Conservation (phyloP, 2,329 filamentous ascomycete species). For the Venturia carpophila region DNA sequence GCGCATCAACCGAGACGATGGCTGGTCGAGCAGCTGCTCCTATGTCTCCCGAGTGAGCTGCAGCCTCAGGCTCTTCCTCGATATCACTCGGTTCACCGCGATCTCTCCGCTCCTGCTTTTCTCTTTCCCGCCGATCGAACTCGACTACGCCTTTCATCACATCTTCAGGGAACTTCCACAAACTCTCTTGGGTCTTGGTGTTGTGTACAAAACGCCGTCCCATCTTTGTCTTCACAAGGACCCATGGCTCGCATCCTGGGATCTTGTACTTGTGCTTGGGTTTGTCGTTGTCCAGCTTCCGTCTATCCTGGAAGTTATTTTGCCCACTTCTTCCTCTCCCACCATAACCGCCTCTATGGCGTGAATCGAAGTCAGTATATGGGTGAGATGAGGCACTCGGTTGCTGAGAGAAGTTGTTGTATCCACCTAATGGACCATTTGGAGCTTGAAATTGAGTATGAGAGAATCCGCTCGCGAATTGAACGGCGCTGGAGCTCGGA, state of each 20-base stretch:
- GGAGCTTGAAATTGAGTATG: conserved; percentile 7
- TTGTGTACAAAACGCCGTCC: conserved; percentile 89
- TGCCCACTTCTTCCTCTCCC: conserved; percentile 39
- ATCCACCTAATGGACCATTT: neutral
- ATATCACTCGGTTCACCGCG: conserved; percentile 34
- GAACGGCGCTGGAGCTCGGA: conserved; percentile 16
- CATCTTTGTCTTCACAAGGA: conserved; percentile 87
- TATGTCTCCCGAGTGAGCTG: conserved; percentile 12
- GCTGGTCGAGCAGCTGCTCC: conserved; percentile 16
- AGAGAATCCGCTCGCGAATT: conserved; percentile 15
- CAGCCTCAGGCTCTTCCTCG: conserved; percentile 21
- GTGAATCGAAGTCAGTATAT: neutral
- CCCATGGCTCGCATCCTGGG: conserved; percentile 76
- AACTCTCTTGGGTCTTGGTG: conserved; percentile 73
- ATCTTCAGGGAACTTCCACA: conserved; percentile 89
- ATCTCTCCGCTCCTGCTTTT: conserved; percentile 50
- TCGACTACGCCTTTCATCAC: conserved; percentile 66
- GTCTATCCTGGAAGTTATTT: conserved; percentile 48
- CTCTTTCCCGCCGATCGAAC: conserved; percentile 65
- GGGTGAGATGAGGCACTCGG: neutral
- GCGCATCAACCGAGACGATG: conserved; percentile 8
- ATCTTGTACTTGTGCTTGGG: conserved; percentile 74
- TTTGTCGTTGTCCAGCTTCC: conserved; percentile 63
- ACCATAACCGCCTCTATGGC: conserved; percentile 21
- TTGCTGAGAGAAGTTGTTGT: neutral